Evolutionary conservation across 208 protist species (phyloP).

Genomic region (Trypanosoma brucei): DNA sequence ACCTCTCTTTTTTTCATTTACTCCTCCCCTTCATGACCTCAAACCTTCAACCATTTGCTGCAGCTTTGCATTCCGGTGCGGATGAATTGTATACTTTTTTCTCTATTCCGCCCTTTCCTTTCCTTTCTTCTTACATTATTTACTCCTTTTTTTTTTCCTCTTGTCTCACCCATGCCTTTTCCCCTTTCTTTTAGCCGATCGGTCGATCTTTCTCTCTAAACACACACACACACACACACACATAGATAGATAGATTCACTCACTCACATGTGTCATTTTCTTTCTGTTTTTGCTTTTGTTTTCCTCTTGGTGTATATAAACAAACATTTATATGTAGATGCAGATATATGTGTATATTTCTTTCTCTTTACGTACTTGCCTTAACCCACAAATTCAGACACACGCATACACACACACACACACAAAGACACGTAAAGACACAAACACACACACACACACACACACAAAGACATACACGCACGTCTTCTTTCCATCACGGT

Average conservation of each 20-base stretch:
- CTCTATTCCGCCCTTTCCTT: not conserved
- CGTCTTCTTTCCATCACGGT: not conserved
- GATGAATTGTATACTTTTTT: not conserved
- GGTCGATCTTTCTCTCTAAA: not conserved
- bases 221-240: not conserved
- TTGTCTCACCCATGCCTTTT: constrained; percentile 4
- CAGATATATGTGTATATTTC: not conserved
- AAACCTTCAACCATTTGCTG: too few relatives aligned
- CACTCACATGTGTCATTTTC: not conserved
- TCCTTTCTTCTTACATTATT: constrained; percentile 9
- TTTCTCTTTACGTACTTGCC: too few relatives aligned
- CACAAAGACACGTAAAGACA: not conserved
- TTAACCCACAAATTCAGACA: too few relatives aligned
- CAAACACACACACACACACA: not conserved
- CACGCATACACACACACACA: not conserved
- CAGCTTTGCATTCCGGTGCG: too few relatives aligned
- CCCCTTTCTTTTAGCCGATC: constrained; percentile 16
- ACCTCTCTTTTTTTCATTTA: too few relatives aligned
- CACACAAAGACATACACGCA: not conserved
- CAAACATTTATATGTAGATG: constrained; percentile 1
- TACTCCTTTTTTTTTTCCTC: constrained; percentile 17
- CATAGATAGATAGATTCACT: not conserved
- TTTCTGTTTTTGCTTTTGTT: not conserved
- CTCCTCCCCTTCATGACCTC: too few relatives aligned
- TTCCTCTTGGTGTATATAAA: not conserved